phyloP scores from a whole-genome alignment of 495 filamentous ascomycete species.

The Rostrohypoxylon terebratum region DNA sequence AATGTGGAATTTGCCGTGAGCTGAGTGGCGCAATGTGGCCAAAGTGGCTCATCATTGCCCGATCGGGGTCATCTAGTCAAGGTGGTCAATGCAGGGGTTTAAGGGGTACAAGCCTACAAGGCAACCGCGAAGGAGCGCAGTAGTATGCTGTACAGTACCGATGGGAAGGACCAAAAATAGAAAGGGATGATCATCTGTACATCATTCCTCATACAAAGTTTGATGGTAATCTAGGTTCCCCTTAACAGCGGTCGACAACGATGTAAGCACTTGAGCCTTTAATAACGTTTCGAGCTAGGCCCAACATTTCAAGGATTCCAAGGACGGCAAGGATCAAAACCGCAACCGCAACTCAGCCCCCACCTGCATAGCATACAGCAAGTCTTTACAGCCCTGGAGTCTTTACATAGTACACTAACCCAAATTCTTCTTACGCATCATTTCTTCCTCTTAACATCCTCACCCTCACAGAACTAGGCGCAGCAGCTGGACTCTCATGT shows the following conservation, averaged over 20 bases:
- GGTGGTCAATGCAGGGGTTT: conserved; percentile 32
- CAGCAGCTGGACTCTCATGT: conserved; percentile 26
- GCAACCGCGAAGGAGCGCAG: not conserved
- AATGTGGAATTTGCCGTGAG: conserved; percentile 39
- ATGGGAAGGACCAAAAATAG: conserved; percentile 21
- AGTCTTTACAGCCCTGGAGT: not conserved
- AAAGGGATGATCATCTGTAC: conserved; percentile 20
- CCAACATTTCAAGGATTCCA: conserved; percentile 11
- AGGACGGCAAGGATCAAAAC: not conserved
- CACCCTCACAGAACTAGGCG: conserved; percentile 13
- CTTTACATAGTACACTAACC: conserved; percentile 20
- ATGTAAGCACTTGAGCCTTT: not conserved
- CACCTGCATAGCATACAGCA: conserved; percentile 5
- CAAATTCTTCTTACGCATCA: conserved; percentile 7
- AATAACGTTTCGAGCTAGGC: not conserved
- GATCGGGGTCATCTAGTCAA: conserved; percentile 11
- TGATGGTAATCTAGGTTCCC: conserved; percentile 7
- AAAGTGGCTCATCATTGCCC: conserved; percentile 22
- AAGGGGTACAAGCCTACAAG: conserved; percentile 11
- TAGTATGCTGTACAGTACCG: no score
- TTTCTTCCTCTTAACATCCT: conserved; percentile 6
- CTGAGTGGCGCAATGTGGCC: conserved; percentile 31
- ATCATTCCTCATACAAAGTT: conserved; percentile 4
- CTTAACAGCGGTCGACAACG: conserved; percentile 19
- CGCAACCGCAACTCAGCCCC: conserved; percentile 1